phyloP scores from a whole-genome alignment of 176 grass and related monocot species.

The Avena insularis region DNA sequence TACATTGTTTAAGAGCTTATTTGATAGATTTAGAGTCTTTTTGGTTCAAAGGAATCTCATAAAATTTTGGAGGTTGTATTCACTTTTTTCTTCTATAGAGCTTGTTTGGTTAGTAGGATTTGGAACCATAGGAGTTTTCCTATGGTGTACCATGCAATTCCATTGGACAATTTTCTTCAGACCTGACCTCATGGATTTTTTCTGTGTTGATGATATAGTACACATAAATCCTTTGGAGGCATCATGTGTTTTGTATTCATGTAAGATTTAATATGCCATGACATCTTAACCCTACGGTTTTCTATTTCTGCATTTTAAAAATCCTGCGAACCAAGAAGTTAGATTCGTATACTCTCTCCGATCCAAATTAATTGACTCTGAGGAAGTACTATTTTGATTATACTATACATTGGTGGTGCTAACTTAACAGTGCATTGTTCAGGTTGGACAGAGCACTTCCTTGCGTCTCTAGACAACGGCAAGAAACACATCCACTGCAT shows the following conservation, averaged over 20 bases:
- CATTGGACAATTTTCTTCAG: neutral
- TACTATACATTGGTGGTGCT: neutral
- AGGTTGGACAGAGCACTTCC: constrained; percentile 7
- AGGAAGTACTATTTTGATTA: neutral
- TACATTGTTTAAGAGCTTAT: neutral
- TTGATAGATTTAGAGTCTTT: neutral
- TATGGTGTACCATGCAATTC: neutral
- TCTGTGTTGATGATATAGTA: neutral
- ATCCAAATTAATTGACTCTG: too few species aligned
- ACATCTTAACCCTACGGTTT: too few species aligned
- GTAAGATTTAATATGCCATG: too few species aligned
- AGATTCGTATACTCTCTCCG: too few species aligned
- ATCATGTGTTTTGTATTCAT: too few species aligned
- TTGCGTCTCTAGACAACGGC: neutral
- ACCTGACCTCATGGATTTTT: neutral
- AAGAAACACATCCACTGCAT: neutral
- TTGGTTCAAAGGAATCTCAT: neutral
- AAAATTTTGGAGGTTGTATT: neutral
- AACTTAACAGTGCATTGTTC: neutral
- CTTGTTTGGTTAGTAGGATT: neutral
- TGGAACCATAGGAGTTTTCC: neutral
- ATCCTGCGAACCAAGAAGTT: too few species aligned
- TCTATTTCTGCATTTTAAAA: too few species aligned
- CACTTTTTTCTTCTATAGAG: neutral
- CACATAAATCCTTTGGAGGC: neutral